Percentiles rank a stretch among this genome's conserved stretches.
Evolutionary conservation across 495 filamentous ascomycete species (phyloP).

Genomic region (Viridothelium virens): DNA sequence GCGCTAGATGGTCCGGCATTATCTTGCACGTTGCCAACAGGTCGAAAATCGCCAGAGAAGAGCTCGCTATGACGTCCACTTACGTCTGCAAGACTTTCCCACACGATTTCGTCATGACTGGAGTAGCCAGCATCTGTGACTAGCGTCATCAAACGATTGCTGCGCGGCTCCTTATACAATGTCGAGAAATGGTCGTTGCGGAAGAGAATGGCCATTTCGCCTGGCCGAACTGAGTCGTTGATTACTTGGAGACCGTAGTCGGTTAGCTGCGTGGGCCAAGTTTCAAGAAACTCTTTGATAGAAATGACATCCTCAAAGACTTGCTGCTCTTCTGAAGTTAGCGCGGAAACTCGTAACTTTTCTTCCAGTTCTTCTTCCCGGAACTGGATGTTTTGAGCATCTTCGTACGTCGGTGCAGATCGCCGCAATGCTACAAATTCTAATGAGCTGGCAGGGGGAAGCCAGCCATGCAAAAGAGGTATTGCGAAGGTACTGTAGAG

Average conservation of each 20-base stretch:
- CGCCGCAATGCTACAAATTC: conserved; percentile 61
- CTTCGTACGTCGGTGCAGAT: conserved; percentile 75
- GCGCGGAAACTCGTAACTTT: conserved; percentile 52
- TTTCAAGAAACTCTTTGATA: conserved; percentile 72
- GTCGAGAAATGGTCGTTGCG: conserved; percentile 96
- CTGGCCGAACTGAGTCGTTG: conserved; percentile 54
- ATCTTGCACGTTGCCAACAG: conserved; percentile 52
- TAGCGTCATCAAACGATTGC: conserved; percentile 61
- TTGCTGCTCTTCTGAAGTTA: conserved; percentile 52
- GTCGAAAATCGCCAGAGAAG: conserved; percentile 81
- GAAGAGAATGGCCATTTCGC: conserved; percentile 80
- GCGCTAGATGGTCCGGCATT: neutral
- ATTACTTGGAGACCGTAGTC: conserved; percentile 69
- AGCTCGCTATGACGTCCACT: conserved; percentile 77
- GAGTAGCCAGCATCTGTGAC: conserved; percentile 92
- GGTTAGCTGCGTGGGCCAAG: conserved; percentile 80
- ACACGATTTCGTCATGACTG: conserved; percentile 83
- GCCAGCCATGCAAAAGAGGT: conserved; percentile 90
- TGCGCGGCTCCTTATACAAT: conserved; percentile 70
- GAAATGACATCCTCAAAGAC: conserved; percentile 69
- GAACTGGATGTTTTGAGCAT: conserved; percentile 80
- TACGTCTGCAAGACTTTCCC: conserved; percentile 87
- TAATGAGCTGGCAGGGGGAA: conserved; percentile 56
- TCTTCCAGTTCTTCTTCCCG: conserved; percentile 80
- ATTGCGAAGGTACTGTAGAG: conserved; percentile 82